A percentile compares a stretch with the other conserved stretches of the same genome.
Conservation (phyloP, 2,329 filamentous ascomycete species). For the Diaporthe sp. region DNA sequence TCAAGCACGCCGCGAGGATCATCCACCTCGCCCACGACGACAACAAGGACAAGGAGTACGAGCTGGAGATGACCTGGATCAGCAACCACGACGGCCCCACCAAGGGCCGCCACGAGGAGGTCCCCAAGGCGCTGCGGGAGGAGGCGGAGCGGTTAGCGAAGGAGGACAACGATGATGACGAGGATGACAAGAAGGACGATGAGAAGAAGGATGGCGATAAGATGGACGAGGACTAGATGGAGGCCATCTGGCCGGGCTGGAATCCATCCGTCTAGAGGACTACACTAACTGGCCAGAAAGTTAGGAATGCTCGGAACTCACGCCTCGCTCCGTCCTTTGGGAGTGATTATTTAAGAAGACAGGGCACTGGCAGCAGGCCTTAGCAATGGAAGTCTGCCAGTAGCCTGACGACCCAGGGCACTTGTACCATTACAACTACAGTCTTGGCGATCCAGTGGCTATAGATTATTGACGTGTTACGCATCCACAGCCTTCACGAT, state of each 20-base stretch:
- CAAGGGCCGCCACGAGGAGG: constrained; percentile 91
- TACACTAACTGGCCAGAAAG: not conserved
- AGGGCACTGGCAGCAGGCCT: not conserved
- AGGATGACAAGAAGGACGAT: constrained; percentile 73
- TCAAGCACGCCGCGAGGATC: constrained; percentile 96
- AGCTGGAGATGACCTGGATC: constrained; percentile 99
- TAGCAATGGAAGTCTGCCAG: not conserved
- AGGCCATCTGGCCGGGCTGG: not conserved
- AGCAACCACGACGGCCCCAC: constrained; percentile 86
- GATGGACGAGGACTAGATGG: constrained; percentile 76
- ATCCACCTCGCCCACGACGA: constrained; percentile 98
- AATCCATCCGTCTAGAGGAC: not conserved
- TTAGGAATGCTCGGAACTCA: not conserved
- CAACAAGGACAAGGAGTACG: constrained; percentile 99
- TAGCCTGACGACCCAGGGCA: not conserved
- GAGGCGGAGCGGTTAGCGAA: constrained; percentile 93
- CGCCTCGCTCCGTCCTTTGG: not conserved
- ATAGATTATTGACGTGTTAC: constrained; percentile 38
- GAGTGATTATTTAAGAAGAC: not conserved
- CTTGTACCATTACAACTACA: constrained; percentile 14
- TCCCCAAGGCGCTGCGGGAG: constrained; percentile 88
- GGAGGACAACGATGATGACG: constrained; percentile 86
- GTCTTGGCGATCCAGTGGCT: constrained; percentile 28
- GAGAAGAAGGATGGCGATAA: constrained; percentile 80
- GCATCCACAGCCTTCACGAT: not conserved